Evolutionary conservation across 1,139 yeast species (phyloP).

Genomic region (Insectozyma bohioensis): DNA sequence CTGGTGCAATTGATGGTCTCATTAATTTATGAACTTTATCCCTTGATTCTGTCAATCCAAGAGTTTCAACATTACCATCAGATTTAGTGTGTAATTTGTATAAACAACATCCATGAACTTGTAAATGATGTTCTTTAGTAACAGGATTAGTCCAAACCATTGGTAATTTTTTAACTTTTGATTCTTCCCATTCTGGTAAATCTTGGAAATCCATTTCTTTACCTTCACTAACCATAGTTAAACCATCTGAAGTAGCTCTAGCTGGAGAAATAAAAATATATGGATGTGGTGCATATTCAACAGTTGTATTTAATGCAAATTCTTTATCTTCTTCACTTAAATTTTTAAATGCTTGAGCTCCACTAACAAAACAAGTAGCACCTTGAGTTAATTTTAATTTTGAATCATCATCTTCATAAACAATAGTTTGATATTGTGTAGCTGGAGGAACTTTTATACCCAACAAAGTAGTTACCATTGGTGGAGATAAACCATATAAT

Average conservation of each 20-base stretch:
- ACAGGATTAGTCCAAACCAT: conserved; percentile 93
- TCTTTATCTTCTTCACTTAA: conserved; percentile 69
- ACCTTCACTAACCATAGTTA: conserved; percentile 80
- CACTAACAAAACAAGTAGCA: conserved; percentile 84
- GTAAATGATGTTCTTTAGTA: conserved; percentile 77
- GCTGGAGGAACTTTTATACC: conserved; percentile 78
- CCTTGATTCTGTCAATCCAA: conserved; percentile 71
- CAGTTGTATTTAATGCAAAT: conserved; percentile 71
- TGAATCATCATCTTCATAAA: conserved; percentile 59
- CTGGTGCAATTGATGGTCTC: conserved; percentile 84
- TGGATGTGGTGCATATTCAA: conserved; percentile 89
- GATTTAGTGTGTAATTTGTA: conserved; percentile 57
- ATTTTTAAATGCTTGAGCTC: conserved; percentile 68
- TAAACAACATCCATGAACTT: conserved; percentile 85
- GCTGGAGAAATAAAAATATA: conserved; percentile 82
- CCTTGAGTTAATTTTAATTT: conserved; percentile 71
- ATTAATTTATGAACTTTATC: conserved; percentile 64
- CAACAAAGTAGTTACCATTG: conserved; percentile 76
- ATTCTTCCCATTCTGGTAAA: conserved; percentile 78
- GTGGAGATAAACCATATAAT: conserved; percentile 79
- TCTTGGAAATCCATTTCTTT: conserved; percentile 65
- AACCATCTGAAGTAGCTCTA: conserved; percentile 78
- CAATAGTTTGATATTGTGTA: conserved; percentile 46
- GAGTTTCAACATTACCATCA: conserved; percentile 49
- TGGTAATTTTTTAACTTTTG: conserved; percentile 73